Conservation (phyloP, 768 basidiomycete species). For the Trametes gibbosa region DNA sequence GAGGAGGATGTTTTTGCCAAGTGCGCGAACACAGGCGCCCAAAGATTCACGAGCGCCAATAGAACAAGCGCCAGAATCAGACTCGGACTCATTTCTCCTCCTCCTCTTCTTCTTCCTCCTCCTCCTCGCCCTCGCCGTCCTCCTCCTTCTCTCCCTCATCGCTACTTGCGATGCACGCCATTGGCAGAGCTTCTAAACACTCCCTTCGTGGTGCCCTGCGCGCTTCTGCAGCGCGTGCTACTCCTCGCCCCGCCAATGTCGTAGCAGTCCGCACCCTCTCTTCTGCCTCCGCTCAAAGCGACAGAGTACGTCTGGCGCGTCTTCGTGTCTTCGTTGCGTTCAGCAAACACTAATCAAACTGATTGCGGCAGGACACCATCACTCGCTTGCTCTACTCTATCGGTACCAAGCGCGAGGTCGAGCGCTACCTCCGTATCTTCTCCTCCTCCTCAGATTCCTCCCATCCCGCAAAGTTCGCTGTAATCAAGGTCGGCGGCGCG, state of each 20-base stretch:
- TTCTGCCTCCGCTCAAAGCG: constrained; percentile 71
- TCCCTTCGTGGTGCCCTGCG: constrained; percentile 32
- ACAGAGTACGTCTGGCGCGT: constrained; percentile 50
- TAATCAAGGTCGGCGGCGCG: constrained; percentile 97
- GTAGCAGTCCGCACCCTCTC: constrained; percentile 10
- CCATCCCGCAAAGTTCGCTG: constrained; percentile 92
- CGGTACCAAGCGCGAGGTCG: constrained; percentile 95
- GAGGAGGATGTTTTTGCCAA: neutral
- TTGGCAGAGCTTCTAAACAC: constrained; percentile 21
- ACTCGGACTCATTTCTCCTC: neutral
- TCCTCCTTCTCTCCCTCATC: too few species aligned
- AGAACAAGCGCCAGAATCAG: neutral
- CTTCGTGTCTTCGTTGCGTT: neutral
- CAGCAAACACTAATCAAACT: neutral
- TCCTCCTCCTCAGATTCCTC: constrained; percentile 88
- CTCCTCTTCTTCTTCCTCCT: neutral
- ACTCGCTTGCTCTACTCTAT: constrained; percentile 95
- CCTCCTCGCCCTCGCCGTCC: neutral
- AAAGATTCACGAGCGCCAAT: neutral
- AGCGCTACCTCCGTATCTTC: constrained; percentile 97
- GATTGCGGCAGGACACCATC: constrained; percentile 83
- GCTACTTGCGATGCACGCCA: constrained; percentile 31
- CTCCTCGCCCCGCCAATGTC: constrained; percentile 17
- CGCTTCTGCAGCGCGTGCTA: constrained; percentile 44
- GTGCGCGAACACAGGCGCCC: neutral